Percentiles rank a stretch among this genome's conserved stretches.
Conservation (phyloP, 257 asterid species). For the Cordia subcordata region DNA sequence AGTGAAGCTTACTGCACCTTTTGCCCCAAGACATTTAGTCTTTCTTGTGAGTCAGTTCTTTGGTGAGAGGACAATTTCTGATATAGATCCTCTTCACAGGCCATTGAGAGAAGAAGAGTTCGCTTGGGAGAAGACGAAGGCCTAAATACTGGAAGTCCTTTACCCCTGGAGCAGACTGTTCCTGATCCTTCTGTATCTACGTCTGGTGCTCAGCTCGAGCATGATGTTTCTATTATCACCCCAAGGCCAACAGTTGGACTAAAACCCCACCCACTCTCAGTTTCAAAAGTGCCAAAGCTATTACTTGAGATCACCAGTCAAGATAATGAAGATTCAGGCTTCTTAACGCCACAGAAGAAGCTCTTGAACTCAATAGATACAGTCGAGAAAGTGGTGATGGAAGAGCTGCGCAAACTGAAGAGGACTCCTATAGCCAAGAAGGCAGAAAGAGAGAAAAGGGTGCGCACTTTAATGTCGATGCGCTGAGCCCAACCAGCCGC, state of each 20-base stretch:
- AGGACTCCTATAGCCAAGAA: constrained; percentile 64
- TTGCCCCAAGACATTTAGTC: too few relatives aligned
- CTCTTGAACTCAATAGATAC: constrained; percentile 62
- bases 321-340: constrained; percentile 31
- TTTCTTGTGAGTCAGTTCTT: too few relatives aligned
- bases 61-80: too few relatives aligned
- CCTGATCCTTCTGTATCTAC: constrained; percentile 38
- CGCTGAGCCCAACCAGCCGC: constrained; percentile 28
- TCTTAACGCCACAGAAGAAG: constrained; percentile 62
- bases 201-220: constrained; percentile 63
- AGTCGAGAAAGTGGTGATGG: constrained; percentile 66
- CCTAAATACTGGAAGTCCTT: constrained; percentile 44
- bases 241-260: constrained; percentile 36
- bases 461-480: constrained; percentile 69
- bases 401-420: constrained; percentile 57
- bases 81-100: constrained; percentile 22
- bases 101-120: constrained; percentile 58
- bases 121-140: constrained; percentile 47
- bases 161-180: constrained; percentile 39
- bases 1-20: too few relatives aligned
- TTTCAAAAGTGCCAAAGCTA: constrained; percentile 66
- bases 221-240: constrained; percentile 28
- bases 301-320: constrained; percentile 53
- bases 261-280: constrained; percentile 27
- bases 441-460: constrained; percentile 56